A percentile compares a stretch with the other conserved stretches of the same genome.
phyloP scores from a whole-genome alignment of 768 basidiomycete species.

The Boletus reticuloceps region DNA sequence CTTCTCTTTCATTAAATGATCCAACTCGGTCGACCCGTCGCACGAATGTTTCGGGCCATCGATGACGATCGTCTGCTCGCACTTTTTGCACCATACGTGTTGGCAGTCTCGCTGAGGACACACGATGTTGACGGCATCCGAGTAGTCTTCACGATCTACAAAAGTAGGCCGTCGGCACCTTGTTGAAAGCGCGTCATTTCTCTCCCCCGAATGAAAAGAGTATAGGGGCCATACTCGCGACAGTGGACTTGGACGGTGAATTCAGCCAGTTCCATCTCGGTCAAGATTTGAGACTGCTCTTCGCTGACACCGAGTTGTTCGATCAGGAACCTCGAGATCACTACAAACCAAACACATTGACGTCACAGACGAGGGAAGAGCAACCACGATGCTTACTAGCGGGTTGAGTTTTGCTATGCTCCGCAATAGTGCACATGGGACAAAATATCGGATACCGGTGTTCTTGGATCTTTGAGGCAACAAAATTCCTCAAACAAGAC shows the following conservation, averaged over 20 bases:
- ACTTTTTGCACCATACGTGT: conserved; percentile 60
- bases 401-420: conserved; percentile 22
- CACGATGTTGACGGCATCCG: conserved; percentile 36
- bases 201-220: neutral
- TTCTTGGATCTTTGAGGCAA: conserved; percentile 46
- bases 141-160: conserved; percentile 50
- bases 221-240: conserved; percentile 38
- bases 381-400: conserved; percentile 28
- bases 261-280: conserved; percentile 45
- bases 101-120: conserved; percentile 51
- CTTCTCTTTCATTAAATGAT: conserved; percentile 46
- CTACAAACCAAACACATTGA: conserved; percentile 23
- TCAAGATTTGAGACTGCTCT: conserved; percentile 38
- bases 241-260: conserved; percentile 48
- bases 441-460: conserved; percentile 60
- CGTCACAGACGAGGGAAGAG: neutral
- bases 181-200: conserved; percentile 18
- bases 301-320: conserved; percentile 46
- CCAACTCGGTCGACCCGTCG: conserved; percentile 55
- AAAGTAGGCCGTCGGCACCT: conserved; percentile 48
- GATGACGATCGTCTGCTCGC: conserved; percentile 40
- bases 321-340: conserved; percentile 39
- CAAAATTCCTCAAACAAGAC: conserved; percentile 44
- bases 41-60: conserved; percentile 51
- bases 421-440: conserved; percentile 46